A percentile compares a stretch with the other conserved stretches of the same genome.
Conservation (phyloP, 225 moss, liverwort and hornwort species). For the Asterella californica region DNA sequence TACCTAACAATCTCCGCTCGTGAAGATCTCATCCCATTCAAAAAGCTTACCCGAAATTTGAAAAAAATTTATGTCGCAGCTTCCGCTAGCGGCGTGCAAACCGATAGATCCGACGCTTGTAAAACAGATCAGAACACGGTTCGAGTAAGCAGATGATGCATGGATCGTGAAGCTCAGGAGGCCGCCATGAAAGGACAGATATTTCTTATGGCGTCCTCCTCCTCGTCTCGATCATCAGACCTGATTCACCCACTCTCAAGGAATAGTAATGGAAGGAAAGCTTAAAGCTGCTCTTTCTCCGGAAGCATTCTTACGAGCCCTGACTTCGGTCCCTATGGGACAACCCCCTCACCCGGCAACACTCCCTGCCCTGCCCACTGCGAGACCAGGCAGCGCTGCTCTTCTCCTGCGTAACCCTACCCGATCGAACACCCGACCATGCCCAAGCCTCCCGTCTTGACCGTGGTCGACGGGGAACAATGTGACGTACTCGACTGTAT, state of each 20-base stretch:
- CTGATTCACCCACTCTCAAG: conserved; percentile 6
- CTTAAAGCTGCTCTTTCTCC: conserved; percentile 8
- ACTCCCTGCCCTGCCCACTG: not conserved
- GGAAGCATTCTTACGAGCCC: conserved; percentile 12
- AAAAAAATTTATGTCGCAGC: conserved; percentile 5
- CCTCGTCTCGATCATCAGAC: conserved; percentile 16
- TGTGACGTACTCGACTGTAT: too few relatives aligned
- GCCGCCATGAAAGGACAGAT: conserved; percentile 17
- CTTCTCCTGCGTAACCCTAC: not conserved
- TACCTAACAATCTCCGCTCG: not conserved
- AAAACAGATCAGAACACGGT: not conserved
- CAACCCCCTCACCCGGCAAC: not conserved
- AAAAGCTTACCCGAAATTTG: conserved; percentile 11
- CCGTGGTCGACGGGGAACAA: conserved; percentile 5
- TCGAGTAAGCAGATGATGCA: conserved; percentile 1
- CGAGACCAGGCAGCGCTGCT: not conserved
- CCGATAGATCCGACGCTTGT: conserved; percentile 5
- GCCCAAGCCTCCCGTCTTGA: not conserved
- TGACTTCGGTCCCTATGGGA: not conserved
- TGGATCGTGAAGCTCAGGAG: conserved; percentile 18
- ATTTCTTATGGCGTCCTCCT: conserved; percentile 18
- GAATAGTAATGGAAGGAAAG: not conserved
- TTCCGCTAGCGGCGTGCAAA: conserved; percentile 20
- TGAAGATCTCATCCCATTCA: not conserved
- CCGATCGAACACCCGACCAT: not conserved